Conservation (phyloP, 768 basidiomycete species). For the Russula earlei region DNA sequence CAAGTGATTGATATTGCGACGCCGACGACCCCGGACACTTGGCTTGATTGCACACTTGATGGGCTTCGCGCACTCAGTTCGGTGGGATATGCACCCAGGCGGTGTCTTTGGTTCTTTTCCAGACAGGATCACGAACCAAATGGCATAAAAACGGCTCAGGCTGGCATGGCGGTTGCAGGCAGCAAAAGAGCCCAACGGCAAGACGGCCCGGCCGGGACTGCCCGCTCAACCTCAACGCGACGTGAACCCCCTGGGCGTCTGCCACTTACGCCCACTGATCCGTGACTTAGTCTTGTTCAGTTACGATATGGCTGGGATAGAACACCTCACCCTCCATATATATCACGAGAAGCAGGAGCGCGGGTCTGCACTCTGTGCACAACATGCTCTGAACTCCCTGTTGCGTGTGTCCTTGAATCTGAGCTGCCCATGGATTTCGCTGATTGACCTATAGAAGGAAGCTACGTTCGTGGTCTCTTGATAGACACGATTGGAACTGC, state of each 20-base stretch:
- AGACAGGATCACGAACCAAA: neutral
- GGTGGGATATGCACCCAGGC: too few species aligned
- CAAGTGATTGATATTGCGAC: too few species aligned
- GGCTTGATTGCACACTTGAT: neutral
- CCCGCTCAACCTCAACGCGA: too few species aligned
- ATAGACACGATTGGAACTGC: neutral
- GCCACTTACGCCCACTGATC: neutral
- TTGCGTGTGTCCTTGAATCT: constrained; percentile 47
- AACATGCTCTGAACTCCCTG: constrained; percentile 75
- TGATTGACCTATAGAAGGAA: constrained; percentile 31
- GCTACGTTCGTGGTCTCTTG: constrained; percentile 35
- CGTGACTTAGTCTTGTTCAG: neutral
- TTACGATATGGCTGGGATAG: constrained; percentile 47
- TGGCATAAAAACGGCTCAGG: neutral
- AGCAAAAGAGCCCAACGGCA: neutral
- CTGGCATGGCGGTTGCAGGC: neutral
- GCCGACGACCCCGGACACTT: constrained; percentile 7
- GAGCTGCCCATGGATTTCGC: constrained; percentile 7
- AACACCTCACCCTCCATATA: constrained; percentile 44
- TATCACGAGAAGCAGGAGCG: constrained; percentile 73
- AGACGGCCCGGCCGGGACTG: constrained; percentile 9
- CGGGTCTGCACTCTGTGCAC: constrained; percentile 80
- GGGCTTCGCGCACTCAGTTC: neutral
- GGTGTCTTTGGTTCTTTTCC: neutral
- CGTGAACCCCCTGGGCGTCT: too few species aligned